Evolutionary conservation across 2,329 filamentous ascomycete species (phyloP).

Genomic region (Diaporthe citri): DNA sequence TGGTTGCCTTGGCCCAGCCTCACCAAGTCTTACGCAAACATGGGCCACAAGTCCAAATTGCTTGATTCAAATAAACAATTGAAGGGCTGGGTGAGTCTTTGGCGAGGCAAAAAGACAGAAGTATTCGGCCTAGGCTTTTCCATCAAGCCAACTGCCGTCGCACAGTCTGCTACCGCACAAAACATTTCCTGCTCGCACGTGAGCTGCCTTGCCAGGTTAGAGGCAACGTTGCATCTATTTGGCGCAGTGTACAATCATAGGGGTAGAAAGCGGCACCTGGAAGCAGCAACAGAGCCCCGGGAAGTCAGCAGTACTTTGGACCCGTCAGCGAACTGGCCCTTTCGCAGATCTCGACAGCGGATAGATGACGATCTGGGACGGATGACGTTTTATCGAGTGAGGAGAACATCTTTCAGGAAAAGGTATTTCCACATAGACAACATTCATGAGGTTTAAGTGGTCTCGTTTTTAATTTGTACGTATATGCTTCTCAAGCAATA

Average conservation of each 20-base stretch:
- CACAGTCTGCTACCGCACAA: not conserved
- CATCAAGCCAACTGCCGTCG: not conserved
- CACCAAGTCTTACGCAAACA: slow-evolving; percentile 8
- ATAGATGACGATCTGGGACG: too few relatives aligned
- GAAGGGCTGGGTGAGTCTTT: not conserved
- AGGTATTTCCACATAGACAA: accelerated
- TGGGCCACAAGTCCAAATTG: not conserved
- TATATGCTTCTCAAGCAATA: too few relatives aligned
- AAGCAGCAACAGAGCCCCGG: accelerated
- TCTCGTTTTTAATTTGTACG: too few relatives aligned
- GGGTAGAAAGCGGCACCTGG: not conserved
- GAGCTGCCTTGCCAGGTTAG: not conserved
- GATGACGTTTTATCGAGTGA: too few relatives aligned
- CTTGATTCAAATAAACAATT: not conserved
- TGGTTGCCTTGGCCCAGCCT: not conserved
- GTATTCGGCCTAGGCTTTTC: not conserved
- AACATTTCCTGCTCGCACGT: not conserved
- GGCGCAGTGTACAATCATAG: not conserved
- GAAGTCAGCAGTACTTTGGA: not conserved
- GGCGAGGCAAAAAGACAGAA: not conserved
- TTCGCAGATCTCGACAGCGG: too few relatives aligned
- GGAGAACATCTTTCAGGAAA: too few relatives aligned
- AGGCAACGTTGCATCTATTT: not conserved
- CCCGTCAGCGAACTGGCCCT: not conserved
- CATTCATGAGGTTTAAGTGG: too few relatives aligned